Percentiles rank a stretch among this genome's conserved stretches.
Evolutionary conservation across 192 early-diverging fungal genomes (phyloP).

Genomic region (Dissophora ornata): DNA sequence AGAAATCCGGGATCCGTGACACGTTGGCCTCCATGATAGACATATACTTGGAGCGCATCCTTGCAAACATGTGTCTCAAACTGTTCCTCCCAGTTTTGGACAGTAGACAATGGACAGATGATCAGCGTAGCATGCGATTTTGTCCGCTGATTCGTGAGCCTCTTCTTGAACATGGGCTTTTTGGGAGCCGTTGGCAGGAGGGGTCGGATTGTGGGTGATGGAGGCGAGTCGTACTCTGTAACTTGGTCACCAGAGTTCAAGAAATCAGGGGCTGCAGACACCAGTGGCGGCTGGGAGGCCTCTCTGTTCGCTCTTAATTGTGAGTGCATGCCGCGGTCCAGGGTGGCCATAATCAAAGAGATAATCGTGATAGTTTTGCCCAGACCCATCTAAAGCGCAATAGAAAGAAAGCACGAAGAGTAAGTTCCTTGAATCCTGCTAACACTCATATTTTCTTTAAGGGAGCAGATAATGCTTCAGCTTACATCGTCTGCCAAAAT

Average conservation of each 20-base stretch:
- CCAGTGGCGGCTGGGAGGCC: background rate
- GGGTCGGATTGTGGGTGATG: slow-evolving; percentile 14
- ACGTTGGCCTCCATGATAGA: slow-evolving; percentile 63
- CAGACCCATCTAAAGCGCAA: slow-evolving; percentile 62
- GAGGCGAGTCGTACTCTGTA: slow-evolving; percentile 46
- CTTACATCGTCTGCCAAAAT: slow-evolving; percentile 67
- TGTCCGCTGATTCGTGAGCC: slow-evolving; percentile 17
- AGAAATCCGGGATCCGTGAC: slow-evolving; percentile 31
- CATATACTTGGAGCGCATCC: slow-evolving; percentile 56
- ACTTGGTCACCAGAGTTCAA: slow-evolving; percentile 29
- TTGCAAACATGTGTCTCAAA: slow-evolving; percentile 49
- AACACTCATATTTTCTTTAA: too few species aligned
- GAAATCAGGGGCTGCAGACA: slow-evolving; percentile 25
- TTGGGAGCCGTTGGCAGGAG: slow-evolving; percentile 22
- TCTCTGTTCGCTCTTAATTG: background rate
- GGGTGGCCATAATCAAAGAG: slow-evolving; percentile 62
- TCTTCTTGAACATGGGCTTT: slow-evolving; percentile 25
- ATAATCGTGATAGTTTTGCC: slow-evolving; percentile 71
- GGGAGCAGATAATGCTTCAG: background rate
- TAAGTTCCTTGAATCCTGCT: too few species aligned
- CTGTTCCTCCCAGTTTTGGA: slow-evolving; percentile 67
- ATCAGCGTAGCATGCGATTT: slow-evolving; percentile 65
- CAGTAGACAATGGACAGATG: slow-evolving; percentile 63
- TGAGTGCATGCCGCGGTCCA: slow-evolving; percentile 35
- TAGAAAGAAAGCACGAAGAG: background rate